phyloP scores from a whole-genome alignment of 352 stramenopile genomes.

The Pythium scleroteichum region DNA sequence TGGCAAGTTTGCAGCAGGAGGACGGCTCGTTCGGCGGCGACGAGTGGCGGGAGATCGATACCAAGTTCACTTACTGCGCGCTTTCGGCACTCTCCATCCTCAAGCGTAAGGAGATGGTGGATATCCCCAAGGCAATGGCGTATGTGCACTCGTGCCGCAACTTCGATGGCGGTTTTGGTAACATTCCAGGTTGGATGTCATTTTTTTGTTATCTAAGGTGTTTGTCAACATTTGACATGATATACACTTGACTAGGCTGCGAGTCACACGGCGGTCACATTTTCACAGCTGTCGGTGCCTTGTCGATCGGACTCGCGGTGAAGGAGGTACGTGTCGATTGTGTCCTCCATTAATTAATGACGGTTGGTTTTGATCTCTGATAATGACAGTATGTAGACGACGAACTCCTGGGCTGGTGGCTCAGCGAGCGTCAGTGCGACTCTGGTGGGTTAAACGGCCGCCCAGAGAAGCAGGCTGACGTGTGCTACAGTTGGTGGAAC shows the following conservation, averaged over 20 bases:
- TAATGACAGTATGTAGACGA: slow-evolving; percentile 69
- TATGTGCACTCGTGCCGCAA: slow-evolving; percentile 97
- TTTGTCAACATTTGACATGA: too few relatives aligned
- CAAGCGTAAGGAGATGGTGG: slow-evolving; percentile 78
- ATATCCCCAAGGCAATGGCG: slow-evolving; percentile 87
- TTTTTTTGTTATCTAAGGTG: too few relatives aligned
- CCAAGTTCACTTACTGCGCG: slow-evolving; percentile 99
- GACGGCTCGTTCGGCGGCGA: slow-evolving; percentile 98
- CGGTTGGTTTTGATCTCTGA: neutral
- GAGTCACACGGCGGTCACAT: slow-evolving; percentile 98
- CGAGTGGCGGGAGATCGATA: slow-evolving; percentile 98
- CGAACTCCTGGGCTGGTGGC: slow-evolving; percentile 95
- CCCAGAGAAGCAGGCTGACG: slow-evolving; percentile 99
- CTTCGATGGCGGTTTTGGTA: slow-evolving; percentile 94
- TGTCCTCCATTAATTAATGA: too few relatives aligned
- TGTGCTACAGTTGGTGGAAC: slow-evolving; percentile 99
- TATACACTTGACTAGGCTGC: slow-evolving; percentile 80
- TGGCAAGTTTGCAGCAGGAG: slow-evolving; percentile 92
- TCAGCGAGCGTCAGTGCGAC: slow-evolving; percentile 98
- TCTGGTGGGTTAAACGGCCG: slow-evolving; percentile 93
- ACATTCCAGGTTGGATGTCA: slow-evolving; percentile 55
- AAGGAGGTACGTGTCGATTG: slow-evolving; percentile 35
- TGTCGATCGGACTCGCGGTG: slow-evolving; percentile 86
- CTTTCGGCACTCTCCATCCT: slow-evolving; percentile 95
- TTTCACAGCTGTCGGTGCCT: slow-evolving; percentile 96